Conservation (phyloP, 805 yeast species). For the Ogataea trehalophila region DNA sequence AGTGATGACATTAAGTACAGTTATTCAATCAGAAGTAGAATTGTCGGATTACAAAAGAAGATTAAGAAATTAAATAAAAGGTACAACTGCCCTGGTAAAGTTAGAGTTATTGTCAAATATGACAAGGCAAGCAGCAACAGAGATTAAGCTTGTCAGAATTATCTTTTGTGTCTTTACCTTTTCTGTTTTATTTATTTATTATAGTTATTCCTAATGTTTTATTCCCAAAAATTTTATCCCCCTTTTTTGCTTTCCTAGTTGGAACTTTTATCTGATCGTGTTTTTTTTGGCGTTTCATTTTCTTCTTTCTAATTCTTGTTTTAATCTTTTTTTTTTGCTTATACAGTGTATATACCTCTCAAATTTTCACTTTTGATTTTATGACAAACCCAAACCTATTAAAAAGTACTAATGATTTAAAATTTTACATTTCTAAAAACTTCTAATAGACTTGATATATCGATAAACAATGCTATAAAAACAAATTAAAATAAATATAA, state of each 20-base stretch:
- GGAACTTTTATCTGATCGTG: too few species aligned
- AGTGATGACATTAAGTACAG: slow-evolving; percentile 54
- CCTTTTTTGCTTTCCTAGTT: too few species aligned
- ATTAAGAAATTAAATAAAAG: slow-evolving; percentile 49
- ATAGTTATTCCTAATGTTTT: not conserved
- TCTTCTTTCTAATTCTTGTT: too few species aligned
- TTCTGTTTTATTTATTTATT: not conserved
- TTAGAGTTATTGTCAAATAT: slow-evolving; percentile 46
- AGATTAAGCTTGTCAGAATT: not conserved
- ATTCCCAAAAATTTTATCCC: too few species aligned
- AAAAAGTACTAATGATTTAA: too few species aligned
- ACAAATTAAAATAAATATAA: not conserved
- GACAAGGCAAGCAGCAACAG: slow-evolving; percentile 11
- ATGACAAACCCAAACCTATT: too few species aligned
- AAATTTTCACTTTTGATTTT: too few species aligned
- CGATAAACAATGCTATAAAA: not conserved
- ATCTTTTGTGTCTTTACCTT: not conserved
- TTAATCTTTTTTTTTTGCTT: too few species aligned
- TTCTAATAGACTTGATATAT: too few species aligned
- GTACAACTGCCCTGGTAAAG: slow-evolving; percentile 42
- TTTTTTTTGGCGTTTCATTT: too few species aligned
- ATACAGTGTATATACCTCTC: too few species aligned
- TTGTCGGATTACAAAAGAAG: slow-evolving; percentile 54
- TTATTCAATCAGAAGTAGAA: slow-evolving; percentile 54
- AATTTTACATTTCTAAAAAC: too few species aligned